Evolutionary conservation across 345 rosid genomes (phyloP), one percentile per base, ranked within the genome.

Genomic region (Raphanus raphanistrum): DNA sequence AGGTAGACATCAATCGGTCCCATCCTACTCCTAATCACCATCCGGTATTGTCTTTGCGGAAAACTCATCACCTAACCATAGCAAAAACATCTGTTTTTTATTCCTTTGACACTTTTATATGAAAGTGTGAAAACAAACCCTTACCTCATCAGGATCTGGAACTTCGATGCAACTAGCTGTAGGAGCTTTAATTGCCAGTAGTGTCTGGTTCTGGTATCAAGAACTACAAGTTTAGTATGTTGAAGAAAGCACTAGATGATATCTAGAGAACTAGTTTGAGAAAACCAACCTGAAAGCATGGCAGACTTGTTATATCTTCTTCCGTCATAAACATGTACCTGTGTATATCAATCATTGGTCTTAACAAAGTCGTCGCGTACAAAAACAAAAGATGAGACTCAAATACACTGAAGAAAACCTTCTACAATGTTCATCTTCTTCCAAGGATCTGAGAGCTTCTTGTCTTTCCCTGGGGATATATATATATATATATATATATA

Each of bases 121-220:
- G 64, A 45, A 66, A 66, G 10, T 32, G 13, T 65, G 32, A 11
- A 38, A 28, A 57, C 15, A 43, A 58, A 26, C 13, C 0, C 3
- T 82, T 60, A 88, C 94, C 87, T 86, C 89, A 72, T 88, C 88
- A 67, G 94, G 92, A 84, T 89, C 91, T 65, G 89, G 92, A 80
- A 88, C 92, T 82, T 91, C 91, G 17, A 91, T 81, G 78, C 79
- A 86, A 81, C 92, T 85, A 72, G 88, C 88, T 76, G 74, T 80
- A 74, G 94, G 97, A 86, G 91, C 89, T 85, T 88, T 87, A 54
- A 91, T 81, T 54, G 88, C 90, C 63, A 91, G 68, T 57, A 89
- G 78, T 35, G 89, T 89, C 66, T 76, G 83, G 77, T 87, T 87
- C 94, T 91, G 89, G 4, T 35, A 71, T 35, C 72, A n/a, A 74